Base-by-base conservation (phyloP, 1,284 basidiomycete species). In the Spongiforma sp. region DNA sequence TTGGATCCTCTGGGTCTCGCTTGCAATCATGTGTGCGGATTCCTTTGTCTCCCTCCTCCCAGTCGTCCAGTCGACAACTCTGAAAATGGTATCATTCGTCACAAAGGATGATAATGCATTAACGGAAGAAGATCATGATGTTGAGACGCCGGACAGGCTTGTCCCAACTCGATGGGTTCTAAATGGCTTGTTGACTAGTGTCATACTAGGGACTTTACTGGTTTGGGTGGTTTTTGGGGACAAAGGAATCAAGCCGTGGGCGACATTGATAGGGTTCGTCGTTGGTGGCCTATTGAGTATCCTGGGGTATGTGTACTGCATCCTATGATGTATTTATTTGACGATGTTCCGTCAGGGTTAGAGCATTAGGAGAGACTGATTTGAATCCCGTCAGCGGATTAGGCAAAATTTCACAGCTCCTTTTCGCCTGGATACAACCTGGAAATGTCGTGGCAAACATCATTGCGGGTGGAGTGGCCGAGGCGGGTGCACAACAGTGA, bases 21-120 rank as follows among this genome's bases (percentile, higher is more conserved):
- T 99, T 53, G 96, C 96, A 1, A 93, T 98, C 73, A 99, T 99
- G 96, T 91, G 88, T 73, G 88, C 94, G 43, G 97, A 99, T 79
- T 93, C 91, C 62, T 76, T 98, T 65, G 84, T 98, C 24, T 95
- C 94, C 15, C 86, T 98, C 26, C 68, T 93, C 30, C 94, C 94
- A 26, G 86, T 94, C 62, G 78, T 84, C 24, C 76, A 81, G 46
- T 86, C 88, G 43, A 87, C 84, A 63, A 62, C 86, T 41, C 65
- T 68, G 59, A 85, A 86, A 64, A 65, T 86, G 17, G 57, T 83
- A 24, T 67, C 70, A 32, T 67, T 69, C 21, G 54, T 65, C n/a
- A 61, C 63, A 28, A 77, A 72, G 26, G 63, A 60, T 30, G 65
- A 64, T 46, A 57, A 66, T 34, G 33, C 32, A 66, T 64, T 36